These are phyloP conservation scores for Spizellomyces punctatus DNA, from an alignment of 192 early-diverging fungal genomes.

Conservation along the genomic window DNA sequence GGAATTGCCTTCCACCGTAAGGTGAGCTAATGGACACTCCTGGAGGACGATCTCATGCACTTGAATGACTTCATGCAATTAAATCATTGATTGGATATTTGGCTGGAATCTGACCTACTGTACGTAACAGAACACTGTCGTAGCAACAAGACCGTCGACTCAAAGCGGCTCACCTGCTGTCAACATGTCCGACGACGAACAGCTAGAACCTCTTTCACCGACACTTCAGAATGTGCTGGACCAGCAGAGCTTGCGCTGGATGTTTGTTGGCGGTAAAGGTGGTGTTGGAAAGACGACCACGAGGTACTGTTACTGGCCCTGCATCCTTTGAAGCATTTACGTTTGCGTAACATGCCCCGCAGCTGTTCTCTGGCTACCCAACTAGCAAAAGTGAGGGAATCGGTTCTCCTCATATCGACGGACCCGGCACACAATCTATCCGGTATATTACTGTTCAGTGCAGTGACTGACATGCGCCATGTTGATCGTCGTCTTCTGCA, in stretches of 20 bases:
- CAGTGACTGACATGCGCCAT: not conserved
- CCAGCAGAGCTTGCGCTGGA: constrained; percentile 95
- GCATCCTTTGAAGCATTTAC: not conserved
- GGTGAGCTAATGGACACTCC: too few species aligned
- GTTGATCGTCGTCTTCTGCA: constrained; percentile 1
- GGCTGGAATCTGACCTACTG: too few species aligned
- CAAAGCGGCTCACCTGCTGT: not conserved
- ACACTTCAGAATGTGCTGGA: constrained; percentile 95
- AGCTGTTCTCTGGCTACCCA: constrained; percentile 93
- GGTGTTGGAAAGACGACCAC: constrained; percentile 95
- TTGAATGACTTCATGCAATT: too few species aligned
- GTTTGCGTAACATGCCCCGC: not conserved
- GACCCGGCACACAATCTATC: constrained; percentile 99
- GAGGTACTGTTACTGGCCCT: constrained; percentile 34
- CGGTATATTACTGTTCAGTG: constrained; percentile 25
- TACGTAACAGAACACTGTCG: too few species aligned
- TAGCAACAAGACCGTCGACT: too few species aligned
- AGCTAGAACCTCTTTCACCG: constrained; percentile 58
- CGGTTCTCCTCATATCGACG: constrained; percentile 96
- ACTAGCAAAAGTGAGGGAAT: constrained; percentile 85
- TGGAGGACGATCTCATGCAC: too few species aligned
- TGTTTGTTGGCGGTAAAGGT: constrained; percentile 99
- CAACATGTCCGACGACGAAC: constrained; percentile 16
- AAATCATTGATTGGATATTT: too few species aligned
- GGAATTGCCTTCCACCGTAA: too few species aligned